Conservation (phyloP, 352 stramenopile genomes). For the Pythium insidiosum region DNA sequence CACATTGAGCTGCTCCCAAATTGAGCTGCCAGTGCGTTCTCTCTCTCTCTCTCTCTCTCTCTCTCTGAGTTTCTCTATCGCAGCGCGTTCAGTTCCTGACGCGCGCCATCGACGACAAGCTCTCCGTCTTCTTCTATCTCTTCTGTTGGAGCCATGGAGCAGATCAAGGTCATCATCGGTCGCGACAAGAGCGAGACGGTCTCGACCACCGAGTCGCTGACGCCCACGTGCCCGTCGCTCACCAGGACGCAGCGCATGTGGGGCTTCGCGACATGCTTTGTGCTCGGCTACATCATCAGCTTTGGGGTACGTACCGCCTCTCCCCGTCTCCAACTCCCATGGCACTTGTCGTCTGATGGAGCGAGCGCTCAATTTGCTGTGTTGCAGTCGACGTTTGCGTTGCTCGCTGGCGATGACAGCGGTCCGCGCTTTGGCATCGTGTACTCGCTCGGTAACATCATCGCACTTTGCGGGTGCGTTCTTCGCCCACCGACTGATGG, state of each 20-base stretch:
- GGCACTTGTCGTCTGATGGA: too few relatives aligned
- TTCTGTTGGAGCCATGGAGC: slow-evolving; percentile 64
- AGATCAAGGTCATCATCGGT: slow-evolving; percentile 73
- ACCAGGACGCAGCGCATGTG: slow-evolving; percentile 58
- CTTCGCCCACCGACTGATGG: not conserved
- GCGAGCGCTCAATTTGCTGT: not conserved
- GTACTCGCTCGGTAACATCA: slow-evolving; percentile 78
- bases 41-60: too few relatives aligned
- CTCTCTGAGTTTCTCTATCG: too few relatives aligned
- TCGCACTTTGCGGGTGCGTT: slow-evolving; percentile 58
- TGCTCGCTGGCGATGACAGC: slow-evolving; percentile 56
- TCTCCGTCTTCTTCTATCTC: too few relatives aligned
- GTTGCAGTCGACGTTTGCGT: slow-evolving; percentile 66
- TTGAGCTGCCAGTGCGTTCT: too few relatives aligned
- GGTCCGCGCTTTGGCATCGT: slow-evolving; percentile 77
- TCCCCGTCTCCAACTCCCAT: too few relatives aligned
- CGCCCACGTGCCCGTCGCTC: slow-evolving; percentile 54
- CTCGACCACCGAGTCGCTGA: slow-evolving; percentile 30
- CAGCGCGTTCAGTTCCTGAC: too few relatives aligned
- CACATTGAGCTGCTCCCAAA: too few relatives aligned
- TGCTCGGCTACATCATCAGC: slow-evolving; percentile 74
- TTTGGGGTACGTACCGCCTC: slow-evolving; percentile 57
- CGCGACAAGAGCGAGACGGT: slow-evolving; percentile 31
- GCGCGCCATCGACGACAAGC: too few relatives aligned
- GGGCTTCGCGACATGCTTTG: slow-evolving; percentile 74